These are phyloP conservation scores for Emmonsiellopsis sp. DNA, from an alignment of 2,329 filamentous ascomycete species.

Conservation along the genomic window DNA sequence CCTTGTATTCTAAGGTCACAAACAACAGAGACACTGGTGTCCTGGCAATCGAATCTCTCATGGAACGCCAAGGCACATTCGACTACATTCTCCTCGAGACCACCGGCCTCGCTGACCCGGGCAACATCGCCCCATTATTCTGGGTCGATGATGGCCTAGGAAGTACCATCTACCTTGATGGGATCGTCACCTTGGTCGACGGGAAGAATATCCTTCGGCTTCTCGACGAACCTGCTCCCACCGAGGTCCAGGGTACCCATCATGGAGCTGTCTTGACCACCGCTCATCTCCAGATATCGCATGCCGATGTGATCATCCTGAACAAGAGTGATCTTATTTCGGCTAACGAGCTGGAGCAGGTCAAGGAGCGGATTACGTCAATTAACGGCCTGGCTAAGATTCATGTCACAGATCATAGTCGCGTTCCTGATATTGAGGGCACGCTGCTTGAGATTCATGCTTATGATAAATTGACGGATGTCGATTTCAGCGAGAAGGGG, in stretches of 20 bases:
- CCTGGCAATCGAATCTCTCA: constrained; percentile 87
- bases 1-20: constrained; percentile 5
- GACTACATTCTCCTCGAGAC: constrained; percentile 98
- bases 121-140: constrained; percentile 90
- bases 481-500: constrained; percentile 64
- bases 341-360: constrained; percentile 55
- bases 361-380: constrained; percentile 62
- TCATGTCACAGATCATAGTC: constrained; percentile 69
- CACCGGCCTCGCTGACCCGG: constrained; percentile 87
- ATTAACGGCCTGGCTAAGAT: constrained; percentile 88
- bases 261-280: constrained; percentile 70
- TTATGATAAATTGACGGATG: constrained; percentile 69
- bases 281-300: constrained; percentile 91
- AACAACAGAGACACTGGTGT: constrained; percentile 70
- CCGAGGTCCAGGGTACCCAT: constrained; percentile 26
- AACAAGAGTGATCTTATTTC: constrained; percentile 88
- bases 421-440: constrained; percentile 73
- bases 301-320: constrained; percentile 88
- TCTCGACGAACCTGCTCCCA: constrained; percentile 56
- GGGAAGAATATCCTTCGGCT: constrained; percentile 81
- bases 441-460: constrained; percentile 84
- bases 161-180: constrained; percentile 91
- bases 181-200: constrained; percentile 91
- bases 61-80: constrained; percentile 87
- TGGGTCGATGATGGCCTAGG: constrained; percentile 96